phyloP scores from a whole-genome alignment of 768 basidiomycete genomes.

The Amanita rimosa region DNA sequence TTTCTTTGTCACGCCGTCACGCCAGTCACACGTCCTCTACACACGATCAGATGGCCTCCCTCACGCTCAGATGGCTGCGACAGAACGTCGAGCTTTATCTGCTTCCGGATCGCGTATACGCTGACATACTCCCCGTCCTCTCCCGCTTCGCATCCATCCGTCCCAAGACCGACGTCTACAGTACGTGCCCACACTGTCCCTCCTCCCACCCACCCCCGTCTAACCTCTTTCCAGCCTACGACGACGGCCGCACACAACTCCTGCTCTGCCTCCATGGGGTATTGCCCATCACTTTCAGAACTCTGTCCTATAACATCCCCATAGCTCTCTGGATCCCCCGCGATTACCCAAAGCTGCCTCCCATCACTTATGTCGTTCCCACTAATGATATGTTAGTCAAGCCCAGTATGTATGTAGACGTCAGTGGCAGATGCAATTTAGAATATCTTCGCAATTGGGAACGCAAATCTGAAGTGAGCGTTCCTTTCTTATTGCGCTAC shows the following conservation, averaged over 20 bases:
- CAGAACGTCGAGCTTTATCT: conserved; percentile 51
- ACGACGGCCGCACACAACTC: conserved; percentile 89
- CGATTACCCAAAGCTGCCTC: conserved; percentile 75
- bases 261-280: conserved; percentile 88
- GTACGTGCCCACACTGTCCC: conserved; percentile 32
- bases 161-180: conserved; percentile 79
- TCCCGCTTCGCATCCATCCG: conserved; percentile 42
- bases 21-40: not conserved
- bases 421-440: conserved; percentile 61
- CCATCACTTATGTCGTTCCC: conserved; percentile 86
- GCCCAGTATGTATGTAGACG: conserved; percentile 63
- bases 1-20: conserved; percentile 4
- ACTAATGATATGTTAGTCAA: conserved; percentile 85
- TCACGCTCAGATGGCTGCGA: conserved; percentile 55
- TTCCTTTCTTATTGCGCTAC: conserved; percentile 8
- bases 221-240: conserved; percentile 50
- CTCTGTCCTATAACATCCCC: conserved; percentile 85
- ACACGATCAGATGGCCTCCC: conserved; percentile 14
- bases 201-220: not conserved
- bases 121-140: conserved; percentile 55
- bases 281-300: conserved; percentile 73
- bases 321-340: conserved; percentile 79
- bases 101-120: conserved; percentile 41
- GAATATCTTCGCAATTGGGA: conserved; percentile 73
- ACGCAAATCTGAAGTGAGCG: conserved; percentile 73